Conservation (phyloP, 2,329 filamentous ascomycete genomes). For the Monilinia laxa region DNA sequence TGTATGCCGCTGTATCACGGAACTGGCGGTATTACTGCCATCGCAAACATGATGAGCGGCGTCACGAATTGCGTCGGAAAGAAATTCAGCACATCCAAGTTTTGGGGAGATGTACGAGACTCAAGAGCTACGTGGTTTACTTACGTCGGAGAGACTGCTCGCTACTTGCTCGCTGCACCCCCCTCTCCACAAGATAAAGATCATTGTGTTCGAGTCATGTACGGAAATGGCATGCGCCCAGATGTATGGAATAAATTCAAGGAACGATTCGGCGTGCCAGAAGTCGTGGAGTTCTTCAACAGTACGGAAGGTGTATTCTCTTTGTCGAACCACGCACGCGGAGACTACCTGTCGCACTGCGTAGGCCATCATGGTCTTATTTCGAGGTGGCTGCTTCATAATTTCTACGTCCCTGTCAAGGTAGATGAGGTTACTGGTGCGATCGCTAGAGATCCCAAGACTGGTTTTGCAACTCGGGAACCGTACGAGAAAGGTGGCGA, state of each 20-base stretch:
- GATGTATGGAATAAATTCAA: conserved; percentile 66
- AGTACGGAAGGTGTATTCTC: conserved; percentile 70
- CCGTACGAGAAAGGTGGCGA: conserved; percentile 71
- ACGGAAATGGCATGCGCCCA: conserved; percentile 65
- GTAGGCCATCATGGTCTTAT: conserved; percentile 72
- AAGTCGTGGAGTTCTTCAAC: conserved; percentile 74
- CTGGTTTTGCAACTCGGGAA: conserved; percentile 63
- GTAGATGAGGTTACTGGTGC: conserved; percentile 68
- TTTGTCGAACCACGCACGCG: conserved; percentile 58
- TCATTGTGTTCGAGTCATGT: conserved; percentile 59
- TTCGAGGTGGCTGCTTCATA: conserved; percentile 51
- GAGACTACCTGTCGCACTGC: conserved; percentile 60
- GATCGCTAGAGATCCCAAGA: conserved; percentile 63
- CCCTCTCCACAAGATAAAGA: conserved; percentile 59
- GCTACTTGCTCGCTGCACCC: conserved; percentile 70
- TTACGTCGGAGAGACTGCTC: conserved; percentile 75
- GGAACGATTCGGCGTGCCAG: conserved; percentile 60
- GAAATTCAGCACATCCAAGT: conserved; percentile 66
- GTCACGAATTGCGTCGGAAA: conserved; percentile 61
- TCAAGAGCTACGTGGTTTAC: conserved; percentile 68
- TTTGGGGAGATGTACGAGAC: conserved; percentile 71
- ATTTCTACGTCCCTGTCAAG: conserved; percentile 63
- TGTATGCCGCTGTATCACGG: conserved; percentile 48
- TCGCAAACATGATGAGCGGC: conserved; percentile 41
- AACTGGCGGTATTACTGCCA: conserved; percentile 45